Evolutionary conservation across 2,329 filamentous ascomycete species (phyloP).

Genomic region (Penicillium sp.): DNA sequence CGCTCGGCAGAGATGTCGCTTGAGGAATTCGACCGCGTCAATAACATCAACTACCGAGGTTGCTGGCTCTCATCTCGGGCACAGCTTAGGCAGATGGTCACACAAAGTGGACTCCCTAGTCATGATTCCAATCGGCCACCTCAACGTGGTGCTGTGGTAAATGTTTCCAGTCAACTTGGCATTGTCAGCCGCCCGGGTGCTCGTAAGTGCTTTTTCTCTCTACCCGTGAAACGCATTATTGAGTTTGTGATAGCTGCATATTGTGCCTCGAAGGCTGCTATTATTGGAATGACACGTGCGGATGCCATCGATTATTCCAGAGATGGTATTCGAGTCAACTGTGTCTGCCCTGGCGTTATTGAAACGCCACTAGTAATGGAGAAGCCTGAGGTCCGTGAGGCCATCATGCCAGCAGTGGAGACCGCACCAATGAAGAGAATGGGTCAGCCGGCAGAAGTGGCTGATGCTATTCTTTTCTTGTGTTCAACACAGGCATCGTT

Average conservation of each 20-base stretch:
- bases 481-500: constrained; percentile 53
- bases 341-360: constrained; percentile 46
- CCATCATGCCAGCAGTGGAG: constrained; percentile 45
- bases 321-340: constrained; percentile 36
- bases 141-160: constrained; percentile 53
- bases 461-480: constrained; percentile 52
- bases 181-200: constrained; percentile 51
- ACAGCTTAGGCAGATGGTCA: constrained; percentile 48
- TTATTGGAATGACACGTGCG: constrained; percentile 58
- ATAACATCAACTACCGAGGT: constrained; percentile 56
- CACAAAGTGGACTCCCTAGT: constrained; percentile 45
- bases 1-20: constrained; percentile 47
- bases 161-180: constrained; percentile 55
- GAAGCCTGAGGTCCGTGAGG: constrained; percentile 40
- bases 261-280: constrained; percentile 58
- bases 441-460: constrained; percentile 52
- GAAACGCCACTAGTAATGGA: constrained; percentile 50
- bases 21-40: constrained; percentile 55
- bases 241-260: constrained; percentile 49
- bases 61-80: constrained; percentile 51
- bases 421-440: constrained; percentile 55
- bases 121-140: constrained; percentile 37
- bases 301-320: constrained; percentile 58
- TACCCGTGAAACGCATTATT: not conserved
- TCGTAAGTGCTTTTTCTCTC: constrained; percentile 34